These are phyloP conservation scores for Hyphopichia homilentoma DNA, from an alignment of 805 yeast genomes.

Conservation along the genomic window DNA sequence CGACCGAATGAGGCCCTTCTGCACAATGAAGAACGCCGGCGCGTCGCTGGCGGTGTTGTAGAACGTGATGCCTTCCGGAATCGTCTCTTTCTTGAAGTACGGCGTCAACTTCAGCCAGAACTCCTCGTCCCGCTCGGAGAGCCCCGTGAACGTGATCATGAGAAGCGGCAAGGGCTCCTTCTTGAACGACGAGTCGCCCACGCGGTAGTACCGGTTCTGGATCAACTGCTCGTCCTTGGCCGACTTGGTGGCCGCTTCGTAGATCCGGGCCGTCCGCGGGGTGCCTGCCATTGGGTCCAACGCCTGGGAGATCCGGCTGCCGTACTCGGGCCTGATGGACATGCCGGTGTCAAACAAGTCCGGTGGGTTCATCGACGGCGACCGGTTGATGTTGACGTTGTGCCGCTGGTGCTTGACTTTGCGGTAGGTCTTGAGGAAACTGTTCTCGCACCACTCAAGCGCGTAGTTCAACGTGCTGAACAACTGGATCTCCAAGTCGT, in stretches of 20 bases:
- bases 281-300: conserved; percentile 38
- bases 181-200: conserved; percentile 29
- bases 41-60: conserved; percentile 42
- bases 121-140: conserved; percentile 42
- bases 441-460: conserved; percentile 95
- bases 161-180: conserved; percentile 61
- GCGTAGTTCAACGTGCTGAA: conserved; percentile 82
- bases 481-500: conserved; percentile 46
- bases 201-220: conserved; percentile 48
- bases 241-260: conserved; percentile 49
- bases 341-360: neutral
- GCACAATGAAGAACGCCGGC: conserved; percentile 58
- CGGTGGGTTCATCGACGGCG: neutral
- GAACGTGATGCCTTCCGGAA: conserved; percentile 43
- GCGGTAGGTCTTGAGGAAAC: conserved; percentile 66
- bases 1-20: conserved; percentile 38
- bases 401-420: conserved; percentile 20
- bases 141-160: conserved; percentile 60
- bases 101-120: conserved; percentile 67
- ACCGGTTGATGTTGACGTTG: conserved; percentile 3
- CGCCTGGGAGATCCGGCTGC: conserved; percentile 1
- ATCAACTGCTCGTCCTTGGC: conserved; percentile 38
- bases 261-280: conserved; percentile 51
- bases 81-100: conserved; percentile 45
- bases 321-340: neutral